Evolutionary conservation across 176 grass and related monocot species (phyloP).

Genomic region (Oryza glumipatula): DNA sequence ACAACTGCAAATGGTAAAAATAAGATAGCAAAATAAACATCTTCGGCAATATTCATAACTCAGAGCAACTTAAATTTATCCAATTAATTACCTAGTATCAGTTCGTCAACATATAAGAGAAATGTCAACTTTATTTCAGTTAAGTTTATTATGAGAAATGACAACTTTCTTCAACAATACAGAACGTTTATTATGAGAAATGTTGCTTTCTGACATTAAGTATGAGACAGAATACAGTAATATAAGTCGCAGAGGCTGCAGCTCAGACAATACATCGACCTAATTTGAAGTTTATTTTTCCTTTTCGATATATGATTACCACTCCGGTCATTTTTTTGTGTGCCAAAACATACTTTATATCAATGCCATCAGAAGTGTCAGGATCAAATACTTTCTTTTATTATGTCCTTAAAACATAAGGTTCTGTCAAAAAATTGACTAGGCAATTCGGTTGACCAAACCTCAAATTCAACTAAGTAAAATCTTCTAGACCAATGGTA

Average conservation of each 20-base stretch:
- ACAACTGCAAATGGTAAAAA: not conserved
- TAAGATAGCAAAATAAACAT: constrained; percentile 11
- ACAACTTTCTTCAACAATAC: not conserved
- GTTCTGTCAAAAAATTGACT: not conserved
- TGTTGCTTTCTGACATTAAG: too few species aligned
- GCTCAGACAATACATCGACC: not conserved
- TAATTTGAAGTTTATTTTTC: not conserved
- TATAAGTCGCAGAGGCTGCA: not conserved
- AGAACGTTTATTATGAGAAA: too few species aligned
- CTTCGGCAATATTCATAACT: not conserved
- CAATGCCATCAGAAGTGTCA: not conserved
- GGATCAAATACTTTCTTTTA: constrained; percentile 4
- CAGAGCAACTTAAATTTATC: too few species aligned
- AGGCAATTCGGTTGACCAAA: constrained; percentile 9
- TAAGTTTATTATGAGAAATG: not conserved
- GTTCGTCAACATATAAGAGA: not conserved
- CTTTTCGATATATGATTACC: not conserved
- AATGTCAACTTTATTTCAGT: not conserved
- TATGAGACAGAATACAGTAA: too few species aligned
- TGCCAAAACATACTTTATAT: not conserved
- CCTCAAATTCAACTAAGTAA: constrained; percentile 20
- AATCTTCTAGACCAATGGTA: not conserved
- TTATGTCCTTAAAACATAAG: not conserved
- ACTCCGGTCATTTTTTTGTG: not conserved
- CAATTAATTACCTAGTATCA: too few species aligned